Base-by-base conservation (phyloP, 2,329 filamentous ascomycete genomes). In the Colletotrichum nymphaeae region DNA sequence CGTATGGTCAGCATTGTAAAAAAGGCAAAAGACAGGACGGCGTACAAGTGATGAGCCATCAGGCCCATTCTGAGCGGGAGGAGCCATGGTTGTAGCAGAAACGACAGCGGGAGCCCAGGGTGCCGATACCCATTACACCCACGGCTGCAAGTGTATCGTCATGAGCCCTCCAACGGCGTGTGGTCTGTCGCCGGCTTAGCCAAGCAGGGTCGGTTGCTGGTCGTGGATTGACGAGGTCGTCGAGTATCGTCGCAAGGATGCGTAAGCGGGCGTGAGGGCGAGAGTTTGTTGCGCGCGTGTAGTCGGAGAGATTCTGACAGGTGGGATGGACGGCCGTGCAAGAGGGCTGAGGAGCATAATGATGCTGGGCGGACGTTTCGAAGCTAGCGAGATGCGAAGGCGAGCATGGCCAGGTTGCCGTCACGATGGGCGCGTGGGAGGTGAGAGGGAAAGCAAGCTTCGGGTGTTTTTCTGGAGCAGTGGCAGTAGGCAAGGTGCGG, bases 41-140 rank as follows among this genome's bases (percentile, higher is more conserved):
- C 91, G 82, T 83, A 94, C 92, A 78, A 95, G 91, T 75, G 94
- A 95, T 72, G 93, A 93, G 84, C 89, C 93, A 87, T 95, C 94
- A 72, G 91, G 91, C 83, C 90, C 92, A 77, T 94, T 86, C 76
- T 86, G 83, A 67, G 78, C 78, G 74, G 83, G 77, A 75, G 85
- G 81, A 75, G 85, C 84, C 86, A 73, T 77, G 73, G 70, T 70
- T 67, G 72, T 57, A 76, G 75, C 69, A 75, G 74, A 75, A 74
- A 70, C 70, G 73, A 69, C 72, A 67, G 78, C 60, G 69, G 75
- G 80, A 79, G 79, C 76, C 77, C 74, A 78, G 77, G 78, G 79
- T 75, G 73, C 76, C 69, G 76, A 73, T 78, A 78, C 79, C 81
- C 82, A 80, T 83, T 79, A 80, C 81, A 81, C 79, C 80, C 79